Evolutionary conservation across 371 early-diverging fungal species (phyloP).

Genomic region (Lichtheimia hyalospora): DNA sequence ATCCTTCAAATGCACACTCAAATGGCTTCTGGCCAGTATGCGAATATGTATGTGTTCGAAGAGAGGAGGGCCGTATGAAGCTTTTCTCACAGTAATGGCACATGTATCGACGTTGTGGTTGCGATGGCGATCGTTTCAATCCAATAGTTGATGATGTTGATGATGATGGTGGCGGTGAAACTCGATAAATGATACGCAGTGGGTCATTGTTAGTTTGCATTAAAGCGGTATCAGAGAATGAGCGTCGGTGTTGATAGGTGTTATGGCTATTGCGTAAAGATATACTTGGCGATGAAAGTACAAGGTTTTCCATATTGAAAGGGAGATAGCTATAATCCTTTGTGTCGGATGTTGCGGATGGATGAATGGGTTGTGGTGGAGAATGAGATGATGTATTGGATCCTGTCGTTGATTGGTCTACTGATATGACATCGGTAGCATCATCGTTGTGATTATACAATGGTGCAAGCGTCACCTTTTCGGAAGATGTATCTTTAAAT

Average conservation of each 20-base stretch:
- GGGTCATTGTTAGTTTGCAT: not conserved
- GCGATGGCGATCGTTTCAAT: not conserved
- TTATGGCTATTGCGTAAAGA: not conserved
- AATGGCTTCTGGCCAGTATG: slow-evolving; percentile 76
- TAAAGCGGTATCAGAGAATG: not conserved
- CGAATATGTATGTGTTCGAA: slow-evolving; percentile 63
- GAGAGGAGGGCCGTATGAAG: slow-evolving; percentile 30
- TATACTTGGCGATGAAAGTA: not conserved
- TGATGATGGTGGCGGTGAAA: not conserved
- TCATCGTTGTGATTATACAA: not conserved
- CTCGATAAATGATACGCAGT: not conserved
- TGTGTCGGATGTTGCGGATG: not conserved
- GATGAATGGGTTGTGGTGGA: not conserved
- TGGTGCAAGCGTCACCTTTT: not conserved
- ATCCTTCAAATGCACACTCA: slow-evolving; percentile 57
- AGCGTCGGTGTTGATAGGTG: not conserved
- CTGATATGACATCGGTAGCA: too few relatives aligned
- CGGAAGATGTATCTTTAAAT: not conserved
- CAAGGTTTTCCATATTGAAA: not conserved
- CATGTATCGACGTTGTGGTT: slow-evolving; percentile 6
- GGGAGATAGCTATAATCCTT: not conserved
- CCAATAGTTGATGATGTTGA: not conserved
- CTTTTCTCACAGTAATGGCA: slow-evolving; percentile 22
- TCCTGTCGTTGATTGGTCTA: too few relatives aligned
- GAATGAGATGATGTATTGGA: not conserved